These are phyloP conservation scores for Erodium trifolium DNA, from an alignment of 441 rosid genomes.

Conservation along the genomic window DNA sequence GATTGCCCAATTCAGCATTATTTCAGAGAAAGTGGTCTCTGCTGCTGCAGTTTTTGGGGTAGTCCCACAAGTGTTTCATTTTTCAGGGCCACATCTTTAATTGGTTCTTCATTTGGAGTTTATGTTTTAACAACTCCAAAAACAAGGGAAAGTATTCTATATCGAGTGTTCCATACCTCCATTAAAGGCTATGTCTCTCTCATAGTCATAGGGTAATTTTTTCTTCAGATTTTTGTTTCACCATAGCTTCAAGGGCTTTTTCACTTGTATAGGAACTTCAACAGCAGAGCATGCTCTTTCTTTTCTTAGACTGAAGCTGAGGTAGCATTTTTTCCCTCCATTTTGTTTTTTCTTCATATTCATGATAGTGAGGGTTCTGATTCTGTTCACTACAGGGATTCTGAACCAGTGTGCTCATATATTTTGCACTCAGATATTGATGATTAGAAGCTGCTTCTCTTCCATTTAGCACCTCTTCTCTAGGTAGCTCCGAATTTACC, in stretches of 20 bases:
- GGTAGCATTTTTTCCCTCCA: neutral
- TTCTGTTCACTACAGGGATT: neutral
- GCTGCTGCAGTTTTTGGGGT: neutral
- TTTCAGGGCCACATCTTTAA: slow-evolving; percentile 2
- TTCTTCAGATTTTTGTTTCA: neutral
- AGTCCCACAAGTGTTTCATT: slow-evolving; percentile 1
- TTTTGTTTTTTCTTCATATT: slow-evolving; percentile 3
- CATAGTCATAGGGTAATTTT: neutral
- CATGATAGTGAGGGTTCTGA: slow-evolving; percentile 22
- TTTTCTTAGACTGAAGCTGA: slow-evolving; percentile 1
- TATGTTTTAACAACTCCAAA: slow-evolving; percentile 1
- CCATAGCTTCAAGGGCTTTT: neutral
- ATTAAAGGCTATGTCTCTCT: neutral
- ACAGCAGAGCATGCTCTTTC: neutral
- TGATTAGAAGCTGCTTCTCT: slow-evolving; percentile 6
- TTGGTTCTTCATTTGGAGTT: neutral
- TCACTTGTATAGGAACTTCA: neutral
- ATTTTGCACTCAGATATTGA: too few species aligned
- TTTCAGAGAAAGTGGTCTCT: slow-evolving; percentile 4
- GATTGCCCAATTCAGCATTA: slow-evolving; percentile 3
- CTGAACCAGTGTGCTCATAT: too few species aligned
- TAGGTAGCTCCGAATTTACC: neutral
- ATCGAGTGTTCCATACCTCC: neutral
- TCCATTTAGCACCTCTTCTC: slow-evolving; percentile 2
- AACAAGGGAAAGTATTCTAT: slow-evolving; percentile 1